Conservation (phyloP, 2,329 filamentous ascomycete species). For the Nothopassalora personata region DNA sequence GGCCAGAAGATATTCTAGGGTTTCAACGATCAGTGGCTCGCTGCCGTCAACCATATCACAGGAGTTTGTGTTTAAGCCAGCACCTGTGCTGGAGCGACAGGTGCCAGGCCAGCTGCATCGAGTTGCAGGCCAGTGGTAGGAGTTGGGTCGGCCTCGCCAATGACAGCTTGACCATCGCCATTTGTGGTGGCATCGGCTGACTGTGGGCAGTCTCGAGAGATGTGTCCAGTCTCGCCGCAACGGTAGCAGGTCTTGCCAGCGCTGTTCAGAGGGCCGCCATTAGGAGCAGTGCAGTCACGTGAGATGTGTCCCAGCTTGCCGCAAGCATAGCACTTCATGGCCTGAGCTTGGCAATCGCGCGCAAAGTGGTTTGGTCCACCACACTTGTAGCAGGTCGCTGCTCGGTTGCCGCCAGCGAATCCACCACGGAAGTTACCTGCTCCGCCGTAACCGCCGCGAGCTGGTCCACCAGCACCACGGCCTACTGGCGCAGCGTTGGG, state of each 20-base stretch:
- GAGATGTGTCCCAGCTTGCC: conserved; percentile 94
- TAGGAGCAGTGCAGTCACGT: conserved; percentile 90
- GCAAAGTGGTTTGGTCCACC: conserved; percentile 94
- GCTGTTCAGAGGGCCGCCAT: conserved; percentile 82
- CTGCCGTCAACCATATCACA: conserved; percentile 5
- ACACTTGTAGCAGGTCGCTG: conserved; percentile 65
- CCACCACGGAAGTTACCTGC: conserved; percentile 58
- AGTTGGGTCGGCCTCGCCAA: conserved; percentile 29
- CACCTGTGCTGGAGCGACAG: conserved; percentile 39
- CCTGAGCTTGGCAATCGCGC: conserved; percentile 94
- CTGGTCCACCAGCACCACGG: conserved; percentile 55
- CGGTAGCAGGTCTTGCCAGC: conserved; percentile 99
- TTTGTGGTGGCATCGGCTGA: conserved; percentile 31
- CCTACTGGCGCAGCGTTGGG: conserved; percentile 60
- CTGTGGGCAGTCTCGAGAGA: conserved; percentile 91
- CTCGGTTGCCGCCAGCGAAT: conserved; percentile 62
- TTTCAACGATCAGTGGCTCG: conserved; percentile 14
- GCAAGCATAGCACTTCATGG: conserved; percentile 98
- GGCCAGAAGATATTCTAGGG: conserved; percentile 17
- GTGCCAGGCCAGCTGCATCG: conserved; percentile 35
- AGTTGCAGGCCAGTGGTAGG: conserved; percentile 34
- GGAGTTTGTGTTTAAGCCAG: conserved; percentile 36
- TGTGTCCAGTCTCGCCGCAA: conserved; percentile 92
- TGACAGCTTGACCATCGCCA: conserved; percentile 27
- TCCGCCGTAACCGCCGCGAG: conserved; percentile 65